A percentile compares a stretch with the other conserved stretches of the same genome.
Evolutionary conservation across 164 flowering plant species (phyloP).

Genomic region (Hamamelis virginiana): DNA sequence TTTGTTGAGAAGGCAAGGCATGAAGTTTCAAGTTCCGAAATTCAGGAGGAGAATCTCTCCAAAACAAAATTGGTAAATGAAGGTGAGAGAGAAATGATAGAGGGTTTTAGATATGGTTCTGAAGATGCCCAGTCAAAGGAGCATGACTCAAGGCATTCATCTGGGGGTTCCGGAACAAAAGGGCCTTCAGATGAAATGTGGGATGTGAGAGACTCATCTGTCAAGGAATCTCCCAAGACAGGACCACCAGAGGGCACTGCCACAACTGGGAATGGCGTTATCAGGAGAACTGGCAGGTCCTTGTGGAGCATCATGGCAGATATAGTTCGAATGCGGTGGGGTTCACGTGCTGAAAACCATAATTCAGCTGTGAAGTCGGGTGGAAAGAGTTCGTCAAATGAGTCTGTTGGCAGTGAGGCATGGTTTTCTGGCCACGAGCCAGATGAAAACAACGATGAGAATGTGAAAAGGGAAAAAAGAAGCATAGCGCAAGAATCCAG

Average conservation of each 20-base stretch:
- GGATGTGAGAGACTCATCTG: conserved; percentile 55
- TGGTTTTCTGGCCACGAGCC: conserved; percentile 82
- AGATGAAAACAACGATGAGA: conserved; percentile 48
- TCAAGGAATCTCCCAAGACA: conserved; percentile 28
- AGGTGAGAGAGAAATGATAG: conserved; percentile 21
- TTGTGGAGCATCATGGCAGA: conserved; percentile 70
- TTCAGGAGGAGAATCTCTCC: conserved; percentile 24
- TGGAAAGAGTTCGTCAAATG: conserved; percentile 56
- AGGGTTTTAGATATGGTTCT: conserved; percentile 20
- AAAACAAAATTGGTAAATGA: conserved; percentile 20
- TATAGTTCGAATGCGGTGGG: conserved; percentile 61
- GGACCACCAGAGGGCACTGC: conserved; percentile 35
- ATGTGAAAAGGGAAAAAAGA: conserved; percentile 31
- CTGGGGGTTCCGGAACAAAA: conserved; percentile 44
- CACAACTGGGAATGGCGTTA: conserved; percentile 30
- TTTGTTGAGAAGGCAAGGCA: conserved; percentile 53
- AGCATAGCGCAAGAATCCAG: conserved; percentile 24
- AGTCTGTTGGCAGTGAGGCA: conserved; percentile 63
- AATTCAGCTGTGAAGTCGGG: conserved; percentile 40
- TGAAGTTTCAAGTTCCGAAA: conserved; percentile 48
- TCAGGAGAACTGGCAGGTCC: conserved; percentile 63
- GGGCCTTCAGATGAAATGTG: conserved; percentile 83
- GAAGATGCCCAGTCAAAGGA: conserved; percentile 27
- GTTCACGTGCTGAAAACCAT: conserved; percentile 45
- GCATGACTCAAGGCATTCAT: conserved; percentile 38